phyloP scores from a whole-genome alignment of 257 asterid species.

The Penstemon barbatus region DNA sequence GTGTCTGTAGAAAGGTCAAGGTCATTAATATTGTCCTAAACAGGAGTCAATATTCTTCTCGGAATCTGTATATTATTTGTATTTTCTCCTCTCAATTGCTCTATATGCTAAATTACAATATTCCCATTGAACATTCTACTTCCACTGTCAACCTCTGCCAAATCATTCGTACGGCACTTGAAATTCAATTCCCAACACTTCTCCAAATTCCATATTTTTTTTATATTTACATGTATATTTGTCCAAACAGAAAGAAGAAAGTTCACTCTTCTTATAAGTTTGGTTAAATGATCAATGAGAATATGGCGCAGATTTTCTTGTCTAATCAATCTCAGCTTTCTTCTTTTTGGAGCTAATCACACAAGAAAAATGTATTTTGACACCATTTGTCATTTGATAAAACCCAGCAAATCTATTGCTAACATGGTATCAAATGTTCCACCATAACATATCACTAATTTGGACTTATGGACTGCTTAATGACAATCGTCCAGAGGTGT shows the following conservation, averaged over 20 bases:
- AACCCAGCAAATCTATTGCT: too few relatives aligned
- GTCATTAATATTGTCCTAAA: constrained; percentile 13
- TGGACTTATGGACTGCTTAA: constrained; percentile 14
- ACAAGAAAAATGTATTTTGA: background rate
- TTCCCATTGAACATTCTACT: background rate
- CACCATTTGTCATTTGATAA: too few relatives aligned
- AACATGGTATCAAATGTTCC: constrained; percentile 7
- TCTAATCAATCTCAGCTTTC: constrained; percentile 17
- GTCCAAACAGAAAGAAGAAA: background rate
- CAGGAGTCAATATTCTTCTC: background rate
- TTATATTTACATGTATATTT: background rate
- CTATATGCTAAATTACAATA: background rate
- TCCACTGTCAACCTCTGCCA: constrained; percentile 13
- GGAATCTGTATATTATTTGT: background rate
- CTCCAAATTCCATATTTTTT: background rate
- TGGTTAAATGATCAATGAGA: background rate
- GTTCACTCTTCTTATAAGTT: background rate
- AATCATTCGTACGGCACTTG: background rate
- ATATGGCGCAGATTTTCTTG: constrained; percentile 1
- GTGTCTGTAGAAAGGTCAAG: background rate
- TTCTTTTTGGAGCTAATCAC: constrained; percentile 11
- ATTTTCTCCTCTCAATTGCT: constrained; percentile 6
- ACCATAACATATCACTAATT: background rate
- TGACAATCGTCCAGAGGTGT: constrained; percentile 5
- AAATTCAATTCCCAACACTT: background rate